A percentile compares a stretch with the other conserved stretches of the same genome.
These are phyloP conservation scores for Saccharomyces hybrid DNA, from an alignment of 1,139 yeast species.

Conservation along the genomic window DNA sequence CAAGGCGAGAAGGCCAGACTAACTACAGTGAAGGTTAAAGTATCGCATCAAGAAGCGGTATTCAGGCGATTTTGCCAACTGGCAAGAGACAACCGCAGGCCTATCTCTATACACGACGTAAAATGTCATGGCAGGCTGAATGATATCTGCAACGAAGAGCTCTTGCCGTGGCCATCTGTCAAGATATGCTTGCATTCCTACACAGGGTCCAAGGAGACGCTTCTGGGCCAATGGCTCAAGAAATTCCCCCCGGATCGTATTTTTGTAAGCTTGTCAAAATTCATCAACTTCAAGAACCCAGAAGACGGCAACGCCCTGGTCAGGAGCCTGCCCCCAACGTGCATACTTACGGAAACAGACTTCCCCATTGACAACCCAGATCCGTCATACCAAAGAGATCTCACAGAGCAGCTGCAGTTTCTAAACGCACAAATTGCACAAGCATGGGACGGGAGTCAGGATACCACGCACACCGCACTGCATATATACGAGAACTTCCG, in stretches of 20 bases:
- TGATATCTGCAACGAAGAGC: slow-evolving; percentile 36
- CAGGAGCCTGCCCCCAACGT: slow-evolving; percentile 32
- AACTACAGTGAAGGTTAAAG: slow-evolving; percentile 43
- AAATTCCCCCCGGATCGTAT: slow-evolving; percentile 23
- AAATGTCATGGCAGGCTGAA: slow-evolving; percentile 59
- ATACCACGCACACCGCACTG: not conserved
- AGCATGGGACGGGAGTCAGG: not conserved
- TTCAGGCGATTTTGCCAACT: slow-evolving; percentile 45
- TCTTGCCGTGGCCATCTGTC: slow-evolving; percentile 9
- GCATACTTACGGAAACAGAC: slow-evolving; percentile 52
- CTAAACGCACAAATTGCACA: not conserved
- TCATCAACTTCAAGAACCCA: slow-evolving; percentile 41
- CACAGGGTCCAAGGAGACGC: slow-evolving; percentile 72
- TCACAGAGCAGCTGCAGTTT: slow-evolving; percentile 6
- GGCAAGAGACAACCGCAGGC: slow-evolving; percentile 42
- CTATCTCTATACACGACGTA: slow-evolving; percentile 80
- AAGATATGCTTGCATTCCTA: slow-evolving; percentile 70
- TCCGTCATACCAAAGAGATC: slow-evolving; percentile 2
- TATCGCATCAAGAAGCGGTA: slow-evolving; percentile 58
- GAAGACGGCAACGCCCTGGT: slow-evolving; percentile 32
- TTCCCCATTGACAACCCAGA: slow-evolving; percentile 21
- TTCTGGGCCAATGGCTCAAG: slow-evolving; percentile 44
- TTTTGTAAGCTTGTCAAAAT: slow-evolving; percentile 54
- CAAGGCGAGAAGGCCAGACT: slow-evolving; percentile 36
- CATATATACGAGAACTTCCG: not conserved